Percentiles rank a stretch among this genome's conserved stretches.
phyloP scores from a whole-genome alignment of 352 stramenopile genomes.

The Globisporangium solare region DNA sequence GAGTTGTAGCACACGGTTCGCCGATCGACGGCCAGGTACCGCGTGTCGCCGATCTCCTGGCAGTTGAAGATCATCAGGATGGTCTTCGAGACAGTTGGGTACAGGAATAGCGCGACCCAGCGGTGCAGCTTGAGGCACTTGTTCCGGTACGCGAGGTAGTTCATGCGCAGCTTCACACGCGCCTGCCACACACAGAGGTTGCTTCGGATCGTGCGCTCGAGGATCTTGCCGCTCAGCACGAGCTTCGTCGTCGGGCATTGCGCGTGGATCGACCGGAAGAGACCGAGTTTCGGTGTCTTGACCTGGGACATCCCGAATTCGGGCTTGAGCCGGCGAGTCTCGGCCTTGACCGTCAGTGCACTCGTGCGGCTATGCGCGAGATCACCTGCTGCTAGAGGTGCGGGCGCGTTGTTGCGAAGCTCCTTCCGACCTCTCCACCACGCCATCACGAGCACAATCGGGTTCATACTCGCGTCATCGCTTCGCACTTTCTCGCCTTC shows the following conservation, averaged over 20 bases:
- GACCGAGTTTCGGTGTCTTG: constrained; percentile 52
- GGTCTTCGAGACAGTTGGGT: constrained; percentile 71
- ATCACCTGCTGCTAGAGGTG: background rate
- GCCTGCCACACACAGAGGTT: constrained; percentile 78
- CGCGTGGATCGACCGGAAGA: constrained; percentile 52
- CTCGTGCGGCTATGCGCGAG: background rate
- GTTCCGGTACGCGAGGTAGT: constrained; percentile 78
- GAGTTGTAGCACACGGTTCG: constrained; percentile 68
- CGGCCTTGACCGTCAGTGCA: constrained; percentile 12
- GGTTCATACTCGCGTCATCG: constrained; percentile 56
- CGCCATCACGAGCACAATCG: constrained; percentile 26
- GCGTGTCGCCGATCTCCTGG: constrained; percentile 56
- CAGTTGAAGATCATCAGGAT: constrained; percentile 81
- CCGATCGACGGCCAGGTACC: constrained; percentile 61
- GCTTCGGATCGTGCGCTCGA: constrained; percentile 61
- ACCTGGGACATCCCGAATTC: constrained; percentile 75
- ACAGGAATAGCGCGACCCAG: constrained; percentile 73
- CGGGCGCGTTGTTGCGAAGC: background rate
- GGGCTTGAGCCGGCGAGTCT: constrained; percentile 45
- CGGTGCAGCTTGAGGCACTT: constrained; percentile 78
- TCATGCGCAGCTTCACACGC: constrained; percentile 75
- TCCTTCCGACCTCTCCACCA: constrained; percentile 36
- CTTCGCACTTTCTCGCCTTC: constrained; percentile 46
- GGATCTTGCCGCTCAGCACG: constrained; percentile 36
- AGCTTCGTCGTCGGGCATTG: constrained; percentile 49